Evolutionary conservation across 345 rosid genomes (phyloP).

Genomic region (thale cress (Arabidopsis thaliana)): TAIR10.1 NC_003070.9:5893501-5894000

Average conservation of each 20-base stretch:
- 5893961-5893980: constrained; percentile 76
- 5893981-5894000: constrained; percentile 76
- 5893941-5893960: constrained; percentile 81
- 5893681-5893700: constrained; percentile 50
- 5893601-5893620: constrained; percentile 61
- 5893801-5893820: constrained; percentile 78
- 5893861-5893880: constrained; percentile 64
- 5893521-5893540: constrained; percentile 42
- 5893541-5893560: constrained; percentile 48
- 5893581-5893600: constrained; percentile 55
- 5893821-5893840: constrained; percentile 65
- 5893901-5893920: constrained; percentile 80
- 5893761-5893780: constrained; percentile 66
- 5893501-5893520: constrained; percentile 46
- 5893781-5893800: constrained; percentile 76
- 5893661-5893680: constrained; percentile 55
- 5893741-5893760: constrained; percentile 72
- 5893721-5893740: constrained; percentile 76
- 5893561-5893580: constrained; percentile 49
- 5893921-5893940: constrained; percentile 81
- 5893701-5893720: constrained; percentile 63
- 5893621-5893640: constrained; percentile 53
- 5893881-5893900: constrained; percentile 68
- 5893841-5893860: constrained; percentile 77
- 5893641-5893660: constrained; percentile 55